Evolutionary conservation across 345 rosid species (phyloP).

Genomic region (Diplotaxis tenuifolia): DNA sequence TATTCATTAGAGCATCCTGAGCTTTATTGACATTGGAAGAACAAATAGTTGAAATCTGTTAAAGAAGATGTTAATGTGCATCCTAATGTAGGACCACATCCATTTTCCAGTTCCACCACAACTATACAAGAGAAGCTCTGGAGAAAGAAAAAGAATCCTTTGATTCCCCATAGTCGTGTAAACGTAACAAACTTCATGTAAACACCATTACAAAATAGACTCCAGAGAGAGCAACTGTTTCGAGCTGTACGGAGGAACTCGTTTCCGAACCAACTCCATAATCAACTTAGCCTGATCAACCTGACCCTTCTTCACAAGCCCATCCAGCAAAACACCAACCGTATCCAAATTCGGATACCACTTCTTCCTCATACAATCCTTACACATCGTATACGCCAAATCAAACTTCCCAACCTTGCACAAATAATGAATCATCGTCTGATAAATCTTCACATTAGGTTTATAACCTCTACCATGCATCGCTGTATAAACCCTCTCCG

Average conservation of each 20-base stretch:
- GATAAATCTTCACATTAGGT: slow-evolving; percentile 66
- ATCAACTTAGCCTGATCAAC: slow-evolving; percentile 53
- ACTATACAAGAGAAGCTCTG: slow-evolving; percentile 25
- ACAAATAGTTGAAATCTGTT: slow-evolving; percentile 26
- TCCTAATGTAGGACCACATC: slow-evolving; percentile 2
- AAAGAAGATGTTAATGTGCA: slow-evolving; percentile 5
- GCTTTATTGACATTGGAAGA: slow-evolving; percentile 28
- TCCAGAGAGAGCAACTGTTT: slow-evolving; percentile 44
- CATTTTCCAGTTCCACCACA: slow-evolving; percentile 21
- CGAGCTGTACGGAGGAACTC: slow-evolving; percentile 58
- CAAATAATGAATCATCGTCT: slow-evolving; percentile 79
- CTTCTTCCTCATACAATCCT: slow-evolving; percentile 61
- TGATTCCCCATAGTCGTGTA: slow-evolving; percentile 16
- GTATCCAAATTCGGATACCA: slow-evolving; percentile 65
- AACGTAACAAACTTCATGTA: not conserved
- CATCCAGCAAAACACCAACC: slow-evolving; percentile 51
- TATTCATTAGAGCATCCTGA: slow-evolving; percentile 8
- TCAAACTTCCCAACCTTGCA: slow-evolving; percentile 60
- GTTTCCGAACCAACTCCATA: slow-evolving; percentile 41
- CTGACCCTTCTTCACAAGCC: slow-evolving; percentile 50
- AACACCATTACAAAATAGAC: slow-evolving; percentile 37
- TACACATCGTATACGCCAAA: slow-evolving; percentile 70
- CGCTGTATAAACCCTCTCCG: slow-evolving; percentile 64
- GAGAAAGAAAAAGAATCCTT: slow-evolving; percentile 23
- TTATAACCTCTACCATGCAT: slow-evolving; percentile 46